Percentiles rank a stretch among this genome's conserved stretches.
Conservation (phyloP, 768 basidiomycete genomes). For the Russula sp. region DNA sequence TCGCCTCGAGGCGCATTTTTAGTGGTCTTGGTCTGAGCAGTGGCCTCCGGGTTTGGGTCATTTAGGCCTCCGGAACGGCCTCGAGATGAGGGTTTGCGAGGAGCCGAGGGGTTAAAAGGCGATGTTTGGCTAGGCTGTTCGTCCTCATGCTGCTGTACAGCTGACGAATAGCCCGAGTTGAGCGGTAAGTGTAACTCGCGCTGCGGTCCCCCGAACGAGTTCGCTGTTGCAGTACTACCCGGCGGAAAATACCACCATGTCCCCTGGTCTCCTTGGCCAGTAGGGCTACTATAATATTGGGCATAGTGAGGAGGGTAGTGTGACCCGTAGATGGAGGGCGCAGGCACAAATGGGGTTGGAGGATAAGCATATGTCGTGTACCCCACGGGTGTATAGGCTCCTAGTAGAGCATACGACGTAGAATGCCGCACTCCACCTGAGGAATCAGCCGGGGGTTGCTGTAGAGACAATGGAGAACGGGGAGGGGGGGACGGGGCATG, state of each 20-base stretch:
- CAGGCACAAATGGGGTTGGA: slow-evolving; percentile 31
- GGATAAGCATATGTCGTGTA: slow-evolving; percentile 37
- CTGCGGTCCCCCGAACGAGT: slow-evolving; percentile 29
- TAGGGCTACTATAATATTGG: slow-evolving; percentile 27
- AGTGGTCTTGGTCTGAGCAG: neutral
- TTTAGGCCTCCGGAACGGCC: neutral
- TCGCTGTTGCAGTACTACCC: neutral
- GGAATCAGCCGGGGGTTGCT: neutral
- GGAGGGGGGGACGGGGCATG: slow-evolving; percentile 26
- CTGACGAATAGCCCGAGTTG: slow-evolving; percentile 30
- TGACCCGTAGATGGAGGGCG: slow-evolving; percentile 35
- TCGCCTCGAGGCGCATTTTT: slow-evolving; percentile 3
- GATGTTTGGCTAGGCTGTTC: slow-evolving; percentile 1
- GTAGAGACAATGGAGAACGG: slow-evolving; percentile 18
- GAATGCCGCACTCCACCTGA: slow-evolving; percentile 18
- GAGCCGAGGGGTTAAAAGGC: neutral
- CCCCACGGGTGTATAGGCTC: slow-evolving; percentile 26
- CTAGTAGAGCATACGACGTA: slow-evolving; percentile 23
- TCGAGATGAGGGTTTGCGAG: neutral
- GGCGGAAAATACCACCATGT: slow-evolving; percentile 48
- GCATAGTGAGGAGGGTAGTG: slow-evolving; percentile 37
- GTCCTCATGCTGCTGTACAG: neutral
- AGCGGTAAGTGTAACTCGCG: slow-evolving; percentile 33
- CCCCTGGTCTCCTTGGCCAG: slow-evolving; percentile 40
- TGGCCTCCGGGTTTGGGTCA: neutral